These are phyloP conservation scores for Chlorella sp. DNA, from an alignment of 139 green algal species.

Conservation along the genomic window DNA sequence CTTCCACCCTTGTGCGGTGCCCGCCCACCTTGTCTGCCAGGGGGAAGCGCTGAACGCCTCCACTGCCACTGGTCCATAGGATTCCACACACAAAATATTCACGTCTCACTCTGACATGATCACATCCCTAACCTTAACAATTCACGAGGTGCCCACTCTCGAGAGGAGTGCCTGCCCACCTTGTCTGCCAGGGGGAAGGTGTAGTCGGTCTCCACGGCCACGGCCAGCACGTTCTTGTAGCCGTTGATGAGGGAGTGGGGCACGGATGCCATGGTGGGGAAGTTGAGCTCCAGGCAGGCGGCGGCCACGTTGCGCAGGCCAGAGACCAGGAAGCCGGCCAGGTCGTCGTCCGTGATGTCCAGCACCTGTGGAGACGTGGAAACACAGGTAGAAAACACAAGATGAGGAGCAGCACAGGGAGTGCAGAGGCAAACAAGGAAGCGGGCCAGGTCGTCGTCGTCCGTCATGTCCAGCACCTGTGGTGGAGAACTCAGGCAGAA, in stretches of 20 bases:
- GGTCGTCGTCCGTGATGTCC: conserved; percentile 95
- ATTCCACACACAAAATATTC: no score
- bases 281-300: conserved; percentile 83
- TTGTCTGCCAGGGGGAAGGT: conserved; percentile 84
- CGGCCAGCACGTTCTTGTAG: conserved; percentile 99
- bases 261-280: conserved; percentile 90
- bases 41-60: no score
- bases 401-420: background rate
- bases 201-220: conserved; percentile 93
- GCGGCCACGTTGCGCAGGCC: conserved; percentile 90
- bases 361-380: conserved; percentile 72
- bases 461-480: background rate
- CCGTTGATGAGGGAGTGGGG: conserved; percentile 96
- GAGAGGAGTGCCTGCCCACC: background rate
- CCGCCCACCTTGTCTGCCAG: no score
- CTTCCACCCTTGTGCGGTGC: no score
- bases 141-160: no score
- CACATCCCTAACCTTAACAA: no score
- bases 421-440: no score
- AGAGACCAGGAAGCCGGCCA: conserved; percentile 68
- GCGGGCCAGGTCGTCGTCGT: background rate
- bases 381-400: no score
- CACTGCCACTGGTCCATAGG: no score
- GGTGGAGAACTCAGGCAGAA: no score
- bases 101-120: no score